phyloP scores from a whole-genome alignment of 345 rosid species.

The Cardiospermum halicacabum region DNA sequence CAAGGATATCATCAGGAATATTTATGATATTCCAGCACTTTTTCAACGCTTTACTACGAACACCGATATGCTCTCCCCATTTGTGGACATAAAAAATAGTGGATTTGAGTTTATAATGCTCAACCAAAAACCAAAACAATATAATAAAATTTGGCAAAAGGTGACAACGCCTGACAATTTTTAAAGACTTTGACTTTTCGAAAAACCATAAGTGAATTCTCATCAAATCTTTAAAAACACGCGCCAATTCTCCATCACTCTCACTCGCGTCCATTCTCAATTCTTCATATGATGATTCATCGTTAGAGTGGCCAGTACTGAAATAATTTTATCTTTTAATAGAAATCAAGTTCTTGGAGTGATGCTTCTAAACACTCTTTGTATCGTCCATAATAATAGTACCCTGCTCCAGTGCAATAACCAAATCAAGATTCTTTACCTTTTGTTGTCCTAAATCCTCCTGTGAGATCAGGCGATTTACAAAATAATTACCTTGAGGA shows the following conservation, averaged over 20 bases:
- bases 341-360: slow-evolving; percentile 5
- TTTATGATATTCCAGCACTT: too few relatives aligned
- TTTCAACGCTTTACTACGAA: too few relatives aligned
- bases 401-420: slow-evolving; percentile 2
- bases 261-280: neutral
- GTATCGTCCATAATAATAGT: slow-evolving; percentile 16
- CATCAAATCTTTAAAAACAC: neutral
- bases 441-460: neutral
- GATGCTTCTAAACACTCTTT: slow-evolving; percentile 5
- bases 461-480: slow-evolving; percentile 4
- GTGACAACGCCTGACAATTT: neutral
- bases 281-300: neutral
- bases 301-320: neutral
- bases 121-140: too few relatives aligned
- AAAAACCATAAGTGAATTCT: slow-evolving; percentile 7
- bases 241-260: neutral
- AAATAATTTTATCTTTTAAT: slow-evolving; percentile 8
- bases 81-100: too few relatives aligned
- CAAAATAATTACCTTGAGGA: slow-evolving; percentile 3
- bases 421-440: slow-evolving; percentile 15
- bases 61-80: too few relatives aligned
- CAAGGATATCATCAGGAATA: too few relatives aligned
- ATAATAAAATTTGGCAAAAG: too few relatives aligned
- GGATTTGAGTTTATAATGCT: too few relatives aligned
- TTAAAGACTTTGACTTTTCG: neutral